Conservation (phyloP, 352 stramenopile species). For the Phytophthora fragariaefolia region DNA sequence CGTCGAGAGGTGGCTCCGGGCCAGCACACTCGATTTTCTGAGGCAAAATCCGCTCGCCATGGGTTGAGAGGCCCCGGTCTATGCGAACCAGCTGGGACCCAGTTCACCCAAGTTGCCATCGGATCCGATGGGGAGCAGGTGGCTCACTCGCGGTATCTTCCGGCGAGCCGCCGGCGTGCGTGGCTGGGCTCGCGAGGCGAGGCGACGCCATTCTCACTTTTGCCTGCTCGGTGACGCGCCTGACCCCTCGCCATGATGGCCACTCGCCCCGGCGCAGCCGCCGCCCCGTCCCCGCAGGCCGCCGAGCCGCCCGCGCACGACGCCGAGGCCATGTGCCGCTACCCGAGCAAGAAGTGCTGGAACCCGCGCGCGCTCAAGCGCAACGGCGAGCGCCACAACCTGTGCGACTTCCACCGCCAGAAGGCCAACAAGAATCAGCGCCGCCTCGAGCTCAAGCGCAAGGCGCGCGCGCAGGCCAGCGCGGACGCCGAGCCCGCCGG, state of each 20-base stretch:
- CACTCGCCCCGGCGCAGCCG: slow-evolving; percentile 18
- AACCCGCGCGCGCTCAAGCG: slow-evolving; percentile 50
- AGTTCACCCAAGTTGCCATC: slow-evolving; percentile 38
- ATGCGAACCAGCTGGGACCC: slow-evolving; percentile 20
- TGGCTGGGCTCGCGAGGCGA: slow-evolving; percentile 1
- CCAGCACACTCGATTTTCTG: slow-evolving; percentile 16
- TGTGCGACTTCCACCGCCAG: slow-evolving; percentile 66
- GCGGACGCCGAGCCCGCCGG: slow-evolving; percentile 12
- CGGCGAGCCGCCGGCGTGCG: slow-evolving; percentile 11
- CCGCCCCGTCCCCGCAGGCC: neutral
- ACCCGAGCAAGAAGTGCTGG: slow-evolving; percentile 62
- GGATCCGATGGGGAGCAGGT: slow-evolving; percentile 26
- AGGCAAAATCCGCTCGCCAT: slow-evolving; percentile 30
- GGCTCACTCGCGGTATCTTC: slow-evolving; percentile 24
- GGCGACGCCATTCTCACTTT: slow-evolving; percentile 32
- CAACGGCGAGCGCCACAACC: slow-evolving; percentile 56
- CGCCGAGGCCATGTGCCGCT: slow-evolving; percentile 44
- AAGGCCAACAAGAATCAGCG: slow-evolving; percentile 80
- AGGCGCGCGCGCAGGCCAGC: slow-evolving; percentile 28
- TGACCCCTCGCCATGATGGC: slow-evolving; percentile 19
- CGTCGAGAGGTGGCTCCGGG: slow-evolving; percentile 12
- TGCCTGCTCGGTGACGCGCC: slow-evolving; percentile 9
- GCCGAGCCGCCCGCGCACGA: slow-evolving; percentile 19
- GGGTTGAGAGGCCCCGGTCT: slow-evolving; percentile 4
- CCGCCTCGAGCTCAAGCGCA: slow-evolving; percentile 53